A percentile compares a stretch with the other conserved stretches of the same genome.
These are phyloP conservation scores for Xerocomellus intermedius DNA, from an alignment of 768 basidiomycete genomes.

Conservation along the genomic window DNA sequence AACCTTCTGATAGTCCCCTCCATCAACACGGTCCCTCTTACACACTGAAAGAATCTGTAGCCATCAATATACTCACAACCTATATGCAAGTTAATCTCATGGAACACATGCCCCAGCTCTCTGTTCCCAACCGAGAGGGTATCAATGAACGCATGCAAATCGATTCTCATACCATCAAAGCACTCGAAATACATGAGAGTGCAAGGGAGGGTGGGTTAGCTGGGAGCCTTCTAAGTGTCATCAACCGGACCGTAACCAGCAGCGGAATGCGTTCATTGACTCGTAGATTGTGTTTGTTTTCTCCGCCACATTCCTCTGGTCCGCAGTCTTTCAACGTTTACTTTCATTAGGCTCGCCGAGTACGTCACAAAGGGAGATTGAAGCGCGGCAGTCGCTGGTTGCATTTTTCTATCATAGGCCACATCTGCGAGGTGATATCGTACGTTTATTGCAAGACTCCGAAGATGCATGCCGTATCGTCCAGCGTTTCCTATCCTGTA, in stretches of 20 bases:
- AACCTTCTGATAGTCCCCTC: not conserved
- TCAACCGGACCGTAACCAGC: constrained; percentile 75
- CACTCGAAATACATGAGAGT: constrained; percentile 81
- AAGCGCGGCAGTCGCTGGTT: constrained; percentile 73
- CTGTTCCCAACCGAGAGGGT: constrained; percentile 56
- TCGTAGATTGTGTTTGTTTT: constrained; percentile 70
- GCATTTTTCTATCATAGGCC: constrained; percentile 61
- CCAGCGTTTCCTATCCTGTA: constrained; percentile 70
- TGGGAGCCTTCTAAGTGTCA: constrained; percentile 71
- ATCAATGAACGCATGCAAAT: constrained; percentile 73
- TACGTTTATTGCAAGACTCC: constrained; percentile 49
- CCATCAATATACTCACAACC: constrained; percentile 59
- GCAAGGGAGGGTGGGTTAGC: constrained; percentile 67
- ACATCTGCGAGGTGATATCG: constrained; percentile 64
- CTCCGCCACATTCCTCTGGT: not conserved
- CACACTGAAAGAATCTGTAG: constrained; percentile 47
- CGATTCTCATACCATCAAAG: constrained; percentile 83
- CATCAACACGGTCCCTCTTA: constrained; percentile 5
- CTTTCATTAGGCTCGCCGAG: constrained; percentile 72
- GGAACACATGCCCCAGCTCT: constrained; percentile 72
- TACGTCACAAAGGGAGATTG: constrained; percentile 70
- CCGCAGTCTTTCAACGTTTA: constrained; percentile 14
- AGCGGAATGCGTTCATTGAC: constrained; percentile 74
- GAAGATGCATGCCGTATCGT: constrained; percentile 76
- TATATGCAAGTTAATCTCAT: constrained; percentile 69